These are phyloP conservation scores for Euphorbia peplus DNA, from an alignment of 345 rosid species.

Conservation along the genomic window DNA sequence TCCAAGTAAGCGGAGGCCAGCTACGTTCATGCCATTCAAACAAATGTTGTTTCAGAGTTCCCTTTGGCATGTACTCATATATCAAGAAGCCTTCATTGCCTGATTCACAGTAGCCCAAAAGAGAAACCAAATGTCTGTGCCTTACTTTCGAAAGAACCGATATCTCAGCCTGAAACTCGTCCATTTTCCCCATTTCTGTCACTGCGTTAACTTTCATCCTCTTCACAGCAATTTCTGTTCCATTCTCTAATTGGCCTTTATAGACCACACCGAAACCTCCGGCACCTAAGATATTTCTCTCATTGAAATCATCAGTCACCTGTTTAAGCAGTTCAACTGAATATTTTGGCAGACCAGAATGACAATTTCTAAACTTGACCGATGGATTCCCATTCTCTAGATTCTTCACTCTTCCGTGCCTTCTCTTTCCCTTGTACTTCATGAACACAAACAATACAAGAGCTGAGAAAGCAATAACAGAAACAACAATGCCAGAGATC, in stretches of 20 bases:
- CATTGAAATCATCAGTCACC: conserved; percentile 20
- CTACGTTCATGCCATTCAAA: conserved; percentile 15
- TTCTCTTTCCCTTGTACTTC: conserved; percentile 2
- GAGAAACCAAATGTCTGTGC: conserved; percentile 25
- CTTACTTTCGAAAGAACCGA: conserved; percentile 24
- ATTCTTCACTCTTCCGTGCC: neutral
- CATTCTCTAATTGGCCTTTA: conserved; percentile 19
- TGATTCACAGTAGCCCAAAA: conserved; percentile 21
- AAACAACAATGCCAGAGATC: conserved; percentile 16
- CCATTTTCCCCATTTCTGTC: conserved; percentile 6
- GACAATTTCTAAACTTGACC: neutral
- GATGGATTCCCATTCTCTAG: neutral
- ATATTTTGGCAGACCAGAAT: neutral
- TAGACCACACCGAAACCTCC: conserved; percentile 28
- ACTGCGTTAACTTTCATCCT: conserved; percentile 21
- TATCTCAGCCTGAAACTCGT: conserved; percentile 26
- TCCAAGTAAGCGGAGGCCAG: conserved; percentile 20
- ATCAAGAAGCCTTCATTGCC: conserved; percentile 24
- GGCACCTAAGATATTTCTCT: conserved; percentile 16
- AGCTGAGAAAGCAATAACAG: conserved; percentile 8
- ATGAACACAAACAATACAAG: conserved; percentile 9
- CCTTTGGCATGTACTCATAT: conserved; percentile 29
- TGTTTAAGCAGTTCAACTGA: conserved; percentile 23
- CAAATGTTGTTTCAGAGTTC: conserved; percentile 21
- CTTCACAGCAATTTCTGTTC: conserved; percentile 26